Base-by-base conservation (phyloP, 2,329 filamentous ascomycete species). In the Epichloe hybrida region DNA sequence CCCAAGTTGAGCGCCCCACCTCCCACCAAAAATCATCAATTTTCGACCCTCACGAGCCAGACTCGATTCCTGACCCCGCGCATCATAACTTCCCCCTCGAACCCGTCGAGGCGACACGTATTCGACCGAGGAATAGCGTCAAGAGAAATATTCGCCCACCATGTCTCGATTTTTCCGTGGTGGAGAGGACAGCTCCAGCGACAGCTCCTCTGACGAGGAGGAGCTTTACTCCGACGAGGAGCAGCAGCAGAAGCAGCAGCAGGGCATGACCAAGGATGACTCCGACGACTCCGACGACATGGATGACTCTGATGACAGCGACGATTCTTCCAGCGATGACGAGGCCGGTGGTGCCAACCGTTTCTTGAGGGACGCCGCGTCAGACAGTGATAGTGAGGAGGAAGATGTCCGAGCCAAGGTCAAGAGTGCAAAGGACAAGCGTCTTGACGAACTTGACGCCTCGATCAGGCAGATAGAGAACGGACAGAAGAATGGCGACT, bases 111-210 rank as follows among this genome's bases (percentile, higher is more conserved):
- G 23, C 44, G 48, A 45, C 39, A 50, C 13, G 34, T 6, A 48
- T 50, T 17, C 43, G 45, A 49, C 40, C 50, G 43, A 39, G 48
- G 47, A 52, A 46, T 48, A 52, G 34, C 34, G 45, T 52, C 52
- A 49, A 54, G 35, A 44, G 34, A 56, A 53, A 56, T 56, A 59
- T 49, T 58, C 56, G 58, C 62, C 68, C 73, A 86, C 66, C 56
- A 93, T 91, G 86, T 97, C 93, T 79, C 86, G 89, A 75, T 98
- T 97, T 74, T 97, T 97, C 79, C 86, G 88, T 57, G 86, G 86
- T 69, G 86, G 84, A 64, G 76, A 79, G 75, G 90, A 95, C 72
- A 96, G 90, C 81, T 95, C 91, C 65, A 88, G 82, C 77, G 90
- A 96, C 72, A 90, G 81, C 75, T 88, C 88, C 78, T 95, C 88